A percentile compares a stretch with the other conserved stretches of the same genome.
phyloP scores from a whole-genome alignment of 768 basidiomycete species.

The Dioszegia aurantiaca region DNA sequence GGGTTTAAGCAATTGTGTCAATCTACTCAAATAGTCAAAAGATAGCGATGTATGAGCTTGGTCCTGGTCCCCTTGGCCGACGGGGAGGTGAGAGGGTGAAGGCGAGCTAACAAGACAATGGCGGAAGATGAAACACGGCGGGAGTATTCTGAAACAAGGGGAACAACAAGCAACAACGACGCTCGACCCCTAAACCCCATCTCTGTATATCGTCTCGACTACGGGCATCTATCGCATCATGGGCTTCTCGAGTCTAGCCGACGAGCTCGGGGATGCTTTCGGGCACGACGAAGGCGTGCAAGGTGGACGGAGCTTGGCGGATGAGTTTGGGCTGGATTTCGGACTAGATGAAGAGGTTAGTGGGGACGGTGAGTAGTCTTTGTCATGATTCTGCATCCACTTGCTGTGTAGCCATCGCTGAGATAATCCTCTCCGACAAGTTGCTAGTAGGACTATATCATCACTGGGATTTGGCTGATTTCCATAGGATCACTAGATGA shows the following conservation, averaged over 20 bases:
- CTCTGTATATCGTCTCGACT: not conserved
- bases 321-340: slow-evolving; percentile 16
- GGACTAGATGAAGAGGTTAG: slow-evolving; percentile 4
- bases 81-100: not conserved
- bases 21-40: slow-evolving; percentile 1
- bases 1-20: no score
- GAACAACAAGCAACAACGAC: not conserved
- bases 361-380: slow-evolving; percentile 11
- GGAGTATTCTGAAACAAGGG: slow-evolving; percentile 14
- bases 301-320: slow-evolving; percentile 13
- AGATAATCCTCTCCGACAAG: no score
- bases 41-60: slow-evolving; percentile 8
- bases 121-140: slow-evolving; percentile 4
- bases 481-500: not conserved
- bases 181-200: not conserved
- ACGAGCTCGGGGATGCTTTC: slow-evolving; percentile 13
- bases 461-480: no score
- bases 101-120: not conserved
- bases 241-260: slow-evolving; percentile 14
- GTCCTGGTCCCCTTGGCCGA: not conserved
- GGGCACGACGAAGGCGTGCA: not conserved
- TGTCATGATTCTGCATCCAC: no score
- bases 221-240: not conserved
- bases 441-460: no score
- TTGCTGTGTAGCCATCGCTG: no score